Conservation (phyloP, 495 filamentous ascomycete species). For the Amphirosellinia nigrospora region DNA sequence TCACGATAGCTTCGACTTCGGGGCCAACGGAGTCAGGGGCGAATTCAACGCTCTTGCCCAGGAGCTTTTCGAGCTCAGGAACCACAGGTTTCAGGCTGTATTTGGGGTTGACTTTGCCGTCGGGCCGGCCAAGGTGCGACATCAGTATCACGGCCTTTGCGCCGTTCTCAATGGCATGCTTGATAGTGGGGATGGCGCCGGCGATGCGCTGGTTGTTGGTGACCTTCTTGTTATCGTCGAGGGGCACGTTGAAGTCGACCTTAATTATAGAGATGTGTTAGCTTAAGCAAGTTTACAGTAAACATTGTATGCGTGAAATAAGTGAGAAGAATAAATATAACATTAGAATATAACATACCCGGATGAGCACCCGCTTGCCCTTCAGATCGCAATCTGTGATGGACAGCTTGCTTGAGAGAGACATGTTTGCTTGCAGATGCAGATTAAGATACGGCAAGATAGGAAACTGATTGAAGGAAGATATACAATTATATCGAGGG, state of each 20-base stretch:
- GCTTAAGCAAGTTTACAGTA: conserved; percentile 8
- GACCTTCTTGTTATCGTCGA: conserved; percentile 87
- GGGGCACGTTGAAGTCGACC: conserved; percentile 99
- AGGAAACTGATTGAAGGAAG: conserved; percentile 4
- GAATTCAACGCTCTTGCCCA: conserved; percentile 84
- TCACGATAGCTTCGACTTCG: conserved; percentile 87
- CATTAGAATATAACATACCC: conserved; percentile 64
- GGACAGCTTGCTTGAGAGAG: conserved; percentile 96
- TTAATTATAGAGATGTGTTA: conserved; percentile 43
- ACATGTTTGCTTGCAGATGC: conserved; percentile 67
- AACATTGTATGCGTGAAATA: neutral
- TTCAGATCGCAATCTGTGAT: conserved; percentile 96
- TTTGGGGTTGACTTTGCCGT: conserved; percentile 87
- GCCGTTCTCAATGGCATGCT: conserved; percentile 91
- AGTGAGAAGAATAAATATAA: neutral
- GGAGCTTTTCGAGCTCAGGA: conserved; percentile 86
- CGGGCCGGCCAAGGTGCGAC: conserved; percentile 97
- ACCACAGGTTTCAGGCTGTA: conserved; percentile 94
- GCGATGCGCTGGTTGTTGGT: conserved; percentile 99
- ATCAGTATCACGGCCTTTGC: conserved; percentile 96
- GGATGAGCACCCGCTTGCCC: conserved; percentile 96
- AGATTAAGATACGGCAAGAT: neutral
- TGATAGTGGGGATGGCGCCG: conserved; percentile 96
- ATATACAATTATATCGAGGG: neutral
- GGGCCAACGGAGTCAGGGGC: conserved; percentile 89